Evolutionary conservation across 2,329 filamentous ascomycete species (phyloP), one percentile per base, ranked within the genome.

Genomic region (Cordyceps tenuipes): DNA sequence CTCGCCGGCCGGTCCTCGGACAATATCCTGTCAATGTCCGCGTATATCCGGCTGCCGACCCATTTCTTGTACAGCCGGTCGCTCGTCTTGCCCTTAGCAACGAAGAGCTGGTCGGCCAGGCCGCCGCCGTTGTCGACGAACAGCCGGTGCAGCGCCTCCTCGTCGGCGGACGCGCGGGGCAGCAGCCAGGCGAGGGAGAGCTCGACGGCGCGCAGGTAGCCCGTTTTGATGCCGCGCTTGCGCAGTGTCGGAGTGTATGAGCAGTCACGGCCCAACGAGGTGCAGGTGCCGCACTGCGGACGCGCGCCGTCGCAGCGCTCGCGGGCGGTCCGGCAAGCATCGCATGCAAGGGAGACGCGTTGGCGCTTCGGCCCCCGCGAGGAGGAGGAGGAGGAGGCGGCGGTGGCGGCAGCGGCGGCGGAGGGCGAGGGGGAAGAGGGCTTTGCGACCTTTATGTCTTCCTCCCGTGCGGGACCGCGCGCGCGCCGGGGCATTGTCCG

Each of bases 221-320:
- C 89, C n/a, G 89, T 89, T 66, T 88, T 88, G 12, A 92, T 83
- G 4, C 89, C 89, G 63, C 89, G 80, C 70, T 91, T 91, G 72
- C 90, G 90, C 8, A 87, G 84, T 58, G 84, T 85, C 58, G 86
- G 81, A 63, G 87, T 84, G 70, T 91, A 92, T 17, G 86, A 85
- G 70, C 89, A 92, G 39, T 77, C 71, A 53, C 88, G 79, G 58
- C 81, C 82, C 62, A 87, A 82, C 5, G 81, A 76, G 7, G 79
- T 77, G 72, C 88, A 91, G 3, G 86, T 86, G 51, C 82, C 83
- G 69, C 88, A 91, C 15, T 77, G 76, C 6, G 87, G 87, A 64
- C 85, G 83, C 12, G 77, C 76, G 17, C 88, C 88, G 67, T 91
- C 87, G 71, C 88, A 91, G 68, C 88, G 89, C 71, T 90, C 87